Evolutionary conservation across 768 basidiomycete species (phyloP).

Genomic region (Leccinum uliginosum): DNA sequence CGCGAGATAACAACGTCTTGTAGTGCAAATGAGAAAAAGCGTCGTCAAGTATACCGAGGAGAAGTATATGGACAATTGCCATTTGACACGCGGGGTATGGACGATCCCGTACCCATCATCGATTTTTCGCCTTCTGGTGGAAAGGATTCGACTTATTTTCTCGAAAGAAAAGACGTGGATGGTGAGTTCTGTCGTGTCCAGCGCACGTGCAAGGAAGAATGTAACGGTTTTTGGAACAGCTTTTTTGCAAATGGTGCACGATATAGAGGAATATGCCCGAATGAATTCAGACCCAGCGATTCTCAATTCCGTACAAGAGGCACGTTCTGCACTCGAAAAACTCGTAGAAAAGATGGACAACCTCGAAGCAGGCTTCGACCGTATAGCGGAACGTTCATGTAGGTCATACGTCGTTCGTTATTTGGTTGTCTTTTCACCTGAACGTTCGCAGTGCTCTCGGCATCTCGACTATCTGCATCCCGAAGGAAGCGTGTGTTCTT

Average conservation of each 20-base stretch:
- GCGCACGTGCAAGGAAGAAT: background rate
- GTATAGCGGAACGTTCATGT: conserved; percentile 83
- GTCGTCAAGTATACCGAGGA: conserved; percentile 78
- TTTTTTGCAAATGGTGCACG: conserved; percentile 57
- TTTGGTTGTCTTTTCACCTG: background rate
- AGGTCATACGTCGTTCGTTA: conserved; percentile 23
- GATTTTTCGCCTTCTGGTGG: conserved; percentile 74
- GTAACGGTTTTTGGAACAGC: conserved; percentile 35
- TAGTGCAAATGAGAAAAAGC: conserved; percentile 74
- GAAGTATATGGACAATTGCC: conserved; percentile 86
- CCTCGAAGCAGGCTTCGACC: conserved; percentile 77
- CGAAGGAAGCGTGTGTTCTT: conserved; percentile 63
- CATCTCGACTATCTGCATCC: conserved; percentile 64
- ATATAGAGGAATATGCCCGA: conserved; percentile 56
- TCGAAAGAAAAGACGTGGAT: conserved; percentile 69
- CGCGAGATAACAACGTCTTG: conserved; percentile 5
- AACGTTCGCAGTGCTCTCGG: conserved; percentile 58
- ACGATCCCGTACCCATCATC: conserved; percentile 71
- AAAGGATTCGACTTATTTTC: conserved; percentile 55
- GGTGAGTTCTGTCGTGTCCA: conserved; percentile 52
- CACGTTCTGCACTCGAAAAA: conserved; percentile 60
- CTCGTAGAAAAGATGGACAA: conserved; percentile 74
- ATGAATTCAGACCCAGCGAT: conserved; percentile 43
- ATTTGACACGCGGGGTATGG: conserved; percentile 78
- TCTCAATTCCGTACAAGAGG: conserved; percentile 56